These are phyloP conservation scores for Apophysomyces trapeziformis DNA, from an alignment of 371 early-diverging fungal genomes.

Conservation along the genomic window DNA sequence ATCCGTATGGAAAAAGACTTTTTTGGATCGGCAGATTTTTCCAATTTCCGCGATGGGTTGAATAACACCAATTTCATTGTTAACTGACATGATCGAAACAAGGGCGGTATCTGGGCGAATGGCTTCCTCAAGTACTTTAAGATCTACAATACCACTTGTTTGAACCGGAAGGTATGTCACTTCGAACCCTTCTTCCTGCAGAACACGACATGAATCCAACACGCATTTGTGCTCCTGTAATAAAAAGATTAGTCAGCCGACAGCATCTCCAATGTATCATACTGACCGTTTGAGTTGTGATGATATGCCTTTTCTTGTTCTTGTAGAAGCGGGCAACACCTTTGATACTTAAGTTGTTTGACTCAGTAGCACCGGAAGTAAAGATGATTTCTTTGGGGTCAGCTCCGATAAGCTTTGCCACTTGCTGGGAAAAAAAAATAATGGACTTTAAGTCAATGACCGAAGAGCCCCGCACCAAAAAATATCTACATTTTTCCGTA, in stretches of 20 bases:
- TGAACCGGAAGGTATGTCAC: conserved; percentile 98
- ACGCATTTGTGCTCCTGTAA: conserved; percentile 98
- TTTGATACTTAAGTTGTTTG: conserved; percentile 97
- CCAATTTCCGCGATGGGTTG: conserved; percentile 98
- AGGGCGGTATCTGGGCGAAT: conserved; percentile 94
- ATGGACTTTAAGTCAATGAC: conserved; percentile 11
- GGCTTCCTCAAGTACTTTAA: conserved; percentile 80
- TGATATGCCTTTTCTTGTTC: conserved; percentile 95
- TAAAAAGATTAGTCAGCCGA: background rate
- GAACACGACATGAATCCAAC: conserved; percentile 96
- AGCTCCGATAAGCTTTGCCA: conserved; percentile 93
- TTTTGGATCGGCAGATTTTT: conserved; percentile 81
- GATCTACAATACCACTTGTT: conserved; percentile 83
- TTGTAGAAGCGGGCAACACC: conserved; percentile 98
- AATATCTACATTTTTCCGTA: background rate
- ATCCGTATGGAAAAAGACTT: conserved; percentile 98
- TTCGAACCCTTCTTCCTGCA: conserved; percentile 98
- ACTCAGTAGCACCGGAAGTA: conserved; percentile 99
- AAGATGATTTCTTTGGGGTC: conserved; percentile 99
- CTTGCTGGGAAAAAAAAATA: conserved; percentile 59
- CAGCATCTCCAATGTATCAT: conserved; percentile 4
- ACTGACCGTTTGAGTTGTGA: conserved; percentile 93
- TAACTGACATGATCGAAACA: conserved; percentile 98
- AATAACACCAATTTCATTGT: conserved; percentile 99
- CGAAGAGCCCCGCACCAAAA: conserved; percentile 7